A percentile compares a stretch with the other conserved stretches of the same genome.
Conservation (phyloP, 73 alveolate genomes). For the Paramecium caudatum region DNA sequence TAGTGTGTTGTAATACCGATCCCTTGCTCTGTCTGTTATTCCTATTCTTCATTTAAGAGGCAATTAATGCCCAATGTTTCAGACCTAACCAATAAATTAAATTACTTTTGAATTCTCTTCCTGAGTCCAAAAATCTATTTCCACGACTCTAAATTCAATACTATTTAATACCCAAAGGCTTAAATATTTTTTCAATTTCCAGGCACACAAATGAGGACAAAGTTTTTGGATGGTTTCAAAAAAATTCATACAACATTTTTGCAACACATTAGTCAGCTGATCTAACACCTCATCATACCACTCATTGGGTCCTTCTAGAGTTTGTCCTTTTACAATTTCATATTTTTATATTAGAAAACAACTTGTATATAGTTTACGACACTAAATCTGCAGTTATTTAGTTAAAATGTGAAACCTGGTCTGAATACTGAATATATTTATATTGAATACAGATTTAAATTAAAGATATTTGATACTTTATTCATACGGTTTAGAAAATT, state of each 20-base stretch:
- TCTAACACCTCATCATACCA: too few species aligned
- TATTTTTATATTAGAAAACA: too few species aligned
- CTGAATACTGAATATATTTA: too few species aligned
- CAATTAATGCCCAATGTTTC: constrained; percentile 5
- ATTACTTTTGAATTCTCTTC: neutral
- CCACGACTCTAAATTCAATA: neutral
- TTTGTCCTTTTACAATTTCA: too few species aligned
- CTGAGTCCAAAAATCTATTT: neutral
- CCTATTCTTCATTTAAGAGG: neutral
- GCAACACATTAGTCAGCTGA: too few species aligned
- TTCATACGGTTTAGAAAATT: too few species aligned
- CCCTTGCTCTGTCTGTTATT: neutral
- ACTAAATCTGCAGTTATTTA: too few species aligned
- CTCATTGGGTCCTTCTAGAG: too few species aligned
- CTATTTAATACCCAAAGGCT: neutral
- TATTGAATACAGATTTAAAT: too few species aligned
- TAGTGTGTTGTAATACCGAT: neutral
- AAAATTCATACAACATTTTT: constrained; percentile 32
- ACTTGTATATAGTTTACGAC: too few species aligned
- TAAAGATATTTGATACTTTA: too few species aligned
- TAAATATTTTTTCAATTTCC: constrained; percentile 3
- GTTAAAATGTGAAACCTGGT: too few species aligned
- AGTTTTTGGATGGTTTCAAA: neutral
- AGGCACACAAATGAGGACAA: neutral
- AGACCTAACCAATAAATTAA: neutral